A percentile compares a stretch with the other conserved stretches of the same genome.
These are phyloP conservation scores for Tulasnella sp. DNA, from an alignment of 768 basidiomycete species.

Conservation along the genomic window DNA sequence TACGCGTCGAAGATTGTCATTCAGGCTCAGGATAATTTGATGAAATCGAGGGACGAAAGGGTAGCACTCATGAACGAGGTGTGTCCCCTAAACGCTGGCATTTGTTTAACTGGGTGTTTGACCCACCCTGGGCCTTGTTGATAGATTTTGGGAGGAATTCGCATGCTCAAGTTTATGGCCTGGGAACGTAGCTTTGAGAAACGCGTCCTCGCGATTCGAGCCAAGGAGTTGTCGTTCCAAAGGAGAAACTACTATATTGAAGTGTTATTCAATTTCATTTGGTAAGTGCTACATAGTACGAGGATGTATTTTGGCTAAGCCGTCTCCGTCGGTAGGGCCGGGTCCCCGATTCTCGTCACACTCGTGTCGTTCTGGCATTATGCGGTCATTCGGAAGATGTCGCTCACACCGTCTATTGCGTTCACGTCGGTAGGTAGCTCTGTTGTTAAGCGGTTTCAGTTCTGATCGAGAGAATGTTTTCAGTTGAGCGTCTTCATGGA, in stretches of 20 bases:
- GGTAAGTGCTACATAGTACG: slow-evolving; percentile 30
- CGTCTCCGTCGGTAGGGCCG: slow-evolving; percentile 24
- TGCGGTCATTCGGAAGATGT: slow-evolving; percentile 53
- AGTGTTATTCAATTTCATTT: slow-evolving; percentile 45
- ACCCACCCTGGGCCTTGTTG: background rate
- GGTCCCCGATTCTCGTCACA: slow-evolving; percentile 40
- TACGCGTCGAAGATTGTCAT: slow-evolving; percentile 70
- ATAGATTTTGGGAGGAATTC: slow-evolving; percentile 68
- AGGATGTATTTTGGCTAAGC: background rate
- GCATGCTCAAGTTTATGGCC: slow-evolving; percentile 97
- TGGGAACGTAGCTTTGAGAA: slow-evolving; percentile 86
- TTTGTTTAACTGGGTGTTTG: background rate
- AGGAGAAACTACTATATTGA: slow-evolving; percentile 80
- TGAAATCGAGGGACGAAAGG: slow-evolving; percentile 86
- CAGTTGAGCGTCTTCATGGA: slow-evolving; percentile 57
- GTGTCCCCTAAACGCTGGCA: slow-evolving; percentile 13
- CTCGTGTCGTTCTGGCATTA: slow-evolving; percentile 47
- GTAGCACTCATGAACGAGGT: slow-evolving; percentile 85
- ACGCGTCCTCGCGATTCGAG: slow-evolving; percentile 56
- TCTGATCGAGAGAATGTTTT: too few relatives aligned
- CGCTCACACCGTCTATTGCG: slow-evolving; percentile 70
- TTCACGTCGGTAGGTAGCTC: slow-evolving; percentile 41
- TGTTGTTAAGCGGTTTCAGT: background rate
- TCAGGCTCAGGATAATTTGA: slow-evolving; percentile 66
- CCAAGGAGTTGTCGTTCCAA: slow-evolving; percentile 73